Percentiles rank a stretch among this genome's conserved stretches.
Evolutionary conservation across 805 yeast species (phyloP).

Genomic region (Komagataella pseudopastoris): DNA sequence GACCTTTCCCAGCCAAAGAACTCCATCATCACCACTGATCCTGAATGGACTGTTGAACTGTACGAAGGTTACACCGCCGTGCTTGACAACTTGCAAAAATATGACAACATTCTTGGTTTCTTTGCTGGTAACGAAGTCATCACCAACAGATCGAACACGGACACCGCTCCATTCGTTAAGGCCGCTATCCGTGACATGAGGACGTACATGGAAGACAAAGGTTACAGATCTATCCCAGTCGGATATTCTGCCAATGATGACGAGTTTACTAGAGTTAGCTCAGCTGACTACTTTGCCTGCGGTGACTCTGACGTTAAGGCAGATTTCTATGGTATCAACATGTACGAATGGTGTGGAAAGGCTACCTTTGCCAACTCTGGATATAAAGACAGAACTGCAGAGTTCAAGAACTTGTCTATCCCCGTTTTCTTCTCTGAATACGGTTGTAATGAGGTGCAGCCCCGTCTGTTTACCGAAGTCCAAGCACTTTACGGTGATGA

Average conservation of each 20-base stretch:
- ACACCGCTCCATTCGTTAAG: slow-evolving; percentile 69
- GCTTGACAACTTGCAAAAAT: slow-evolving; percentile 54
- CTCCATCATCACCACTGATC: slow-evolving; percentile 49
- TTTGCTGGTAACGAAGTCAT: slow-evolving; percentile 83
- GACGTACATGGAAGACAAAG: slow-evolving; percentile 42
- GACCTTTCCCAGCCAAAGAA: slow-evolving; percentile 58
- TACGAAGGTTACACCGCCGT: slow-evolving; percentile 57
- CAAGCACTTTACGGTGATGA: slow-evolving; percentile 45
- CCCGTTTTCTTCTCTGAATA: slow-evolving; percentile 76
- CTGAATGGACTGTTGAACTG: slow-evolving; percentile 51
- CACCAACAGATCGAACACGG: slow-evolving; percentile 50
- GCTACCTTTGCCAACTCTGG: slow-evolving; percentile 50
- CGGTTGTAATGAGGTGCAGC: slow-evolving; percentile 59
- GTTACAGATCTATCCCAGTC: slow-evolving; percentile 61
- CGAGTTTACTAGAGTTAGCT: slow-evolving; percentile 42
- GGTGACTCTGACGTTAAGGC: slow-evolving; percentile 53
- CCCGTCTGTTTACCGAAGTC: slow-evolving; percentile 67
- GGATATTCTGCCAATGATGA: slow-evolving; percentile 81
- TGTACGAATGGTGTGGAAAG: slow-evolving; percentile 81
- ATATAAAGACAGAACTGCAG: slow-evolving; percentile 48
- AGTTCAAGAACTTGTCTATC: slow-evolving; percentile 50
- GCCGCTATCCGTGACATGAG: slow-evolving; percentile 75
- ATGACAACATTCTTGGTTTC: slow-evolving; percentile 67
- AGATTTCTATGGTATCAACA: slow-evolving; percentile 79
- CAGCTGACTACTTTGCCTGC: slow-evolving; percentile 70